These are phyloP conservation scores for Malus fusca DNA, from an alignment of 306 rosid species.

Conservation along the genomic window DNA sequence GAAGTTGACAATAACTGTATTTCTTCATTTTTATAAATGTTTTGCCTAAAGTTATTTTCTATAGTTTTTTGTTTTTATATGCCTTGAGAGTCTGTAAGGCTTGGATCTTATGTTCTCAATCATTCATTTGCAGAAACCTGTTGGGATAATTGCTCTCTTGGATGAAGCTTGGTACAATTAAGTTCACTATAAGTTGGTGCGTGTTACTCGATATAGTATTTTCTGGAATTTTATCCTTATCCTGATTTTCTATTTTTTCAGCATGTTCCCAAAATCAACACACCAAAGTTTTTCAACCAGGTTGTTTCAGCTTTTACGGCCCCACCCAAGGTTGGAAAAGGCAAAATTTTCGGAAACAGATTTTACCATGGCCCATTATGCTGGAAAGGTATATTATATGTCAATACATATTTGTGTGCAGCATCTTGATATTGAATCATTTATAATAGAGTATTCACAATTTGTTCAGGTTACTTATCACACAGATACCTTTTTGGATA, in stretches of 20 bases:
- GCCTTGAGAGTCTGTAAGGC: conserved; percentile 11
- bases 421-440: not conserved
- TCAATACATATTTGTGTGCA: conserved; percentile 4
- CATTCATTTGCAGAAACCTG: conserved; percentile 79
- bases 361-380: conserved; percentile 86
- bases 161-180: conserved; percentile 93
- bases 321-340: conserved; percentile 73
- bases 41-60: not conserved
- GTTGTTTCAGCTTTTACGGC: conserved; percentile 74
- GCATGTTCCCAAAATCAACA: conserved; percentile 95
- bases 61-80: not conserved
- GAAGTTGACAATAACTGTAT: not conserved
- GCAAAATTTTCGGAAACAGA: conserved; percentile 91
- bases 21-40: not conserved
- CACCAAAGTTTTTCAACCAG: conserved; percentile 86
- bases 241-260: conserved; percentile 50
- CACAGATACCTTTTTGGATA: conserved; percentile 79
- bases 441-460: conserved; percentile 11
- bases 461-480: conserved; percentile 82
- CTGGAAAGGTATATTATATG: conserved; percentile 74
- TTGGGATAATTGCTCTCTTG: conserved; percentile 80
- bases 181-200: conserved; percentile 45
- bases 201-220: conserved; percentile 18
- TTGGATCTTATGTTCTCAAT: conserved; percentile 23
- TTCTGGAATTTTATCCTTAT: conserved; percentile 28